Percentiles rank a stretch among this genome's conserved stretches.
Evolutionary conservation across 306 rosid species (phyloP).

Genomic region (Rosa lucieae): DNA sequence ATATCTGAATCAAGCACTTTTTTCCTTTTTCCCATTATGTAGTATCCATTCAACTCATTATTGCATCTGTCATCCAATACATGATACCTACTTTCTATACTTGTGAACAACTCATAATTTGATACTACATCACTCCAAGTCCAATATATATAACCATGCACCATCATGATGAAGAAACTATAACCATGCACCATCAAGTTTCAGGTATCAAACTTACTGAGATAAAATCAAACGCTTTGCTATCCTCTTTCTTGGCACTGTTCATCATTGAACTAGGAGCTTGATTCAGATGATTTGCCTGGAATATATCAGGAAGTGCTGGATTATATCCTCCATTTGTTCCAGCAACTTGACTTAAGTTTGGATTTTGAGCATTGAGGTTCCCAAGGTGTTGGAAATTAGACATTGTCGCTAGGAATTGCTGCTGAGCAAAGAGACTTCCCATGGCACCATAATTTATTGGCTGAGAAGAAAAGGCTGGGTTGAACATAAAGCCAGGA

Average conservation of each 20-base stretch:
- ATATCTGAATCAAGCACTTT: neutral
- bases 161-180: constrained; percentile 21
- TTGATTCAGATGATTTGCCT: constrained; percentile 58
- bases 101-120: neutral
- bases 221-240: constrained; percentile 92
- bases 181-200: constrained; percentile 7
- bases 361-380: constrained; percentile 49
- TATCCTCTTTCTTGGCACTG: constrained; percentile 84
- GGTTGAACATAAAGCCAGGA: constrained; percentile 71
- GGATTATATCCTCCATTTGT: constrained; percentile 46
- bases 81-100: neutral
- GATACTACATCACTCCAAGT: neutral
- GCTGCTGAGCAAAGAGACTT: constrained; percentile 77
- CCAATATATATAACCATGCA: neutral
- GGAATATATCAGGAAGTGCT: constrained; percentile 87
- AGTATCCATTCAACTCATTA: neutral
- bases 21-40: neutral
- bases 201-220: constrained; percentile 60
- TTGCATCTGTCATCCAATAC: neutral
- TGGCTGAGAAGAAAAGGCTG: constrained; percentile 69
- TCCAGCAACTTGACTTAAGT: constrained; percentile 50
- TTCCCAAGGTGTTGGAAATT: constrained; percentile 71
- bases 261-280: constrained; percentile 58
- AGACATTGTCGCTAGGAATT: constrained; percentile 78
- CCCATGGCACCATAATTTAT: constrained; percentile 74